phyloP scores from a whole-genome alignment of 257 asterid genomes.

The Nicotiana noctiflora region DNA sequence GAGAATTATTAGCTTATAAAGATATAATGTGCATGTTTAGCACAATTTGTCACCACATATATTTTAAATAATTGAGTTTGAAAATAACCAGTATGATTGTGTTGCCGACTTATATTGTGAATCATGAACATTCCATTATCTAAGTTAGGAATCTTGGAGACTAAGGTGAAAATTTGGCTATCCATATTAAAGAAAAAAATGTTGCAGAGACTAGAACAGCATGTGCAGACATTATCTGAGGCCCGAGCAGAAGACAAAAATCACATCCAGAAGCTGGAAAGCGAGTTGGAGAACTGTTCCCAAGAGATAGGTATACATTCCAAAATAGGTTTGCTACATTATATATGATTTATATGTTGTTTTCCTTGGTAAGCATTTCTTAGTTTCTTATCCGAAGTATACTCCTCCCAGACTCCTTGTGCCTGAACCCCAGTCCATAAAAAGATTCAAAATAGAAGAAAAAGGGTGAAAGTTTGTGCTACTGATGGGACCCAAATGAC shows the following conservation, averaged over 20 bases:
- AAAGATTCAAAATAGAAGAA: background rate
- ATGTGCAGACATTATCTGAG: conserved; percentile 54
- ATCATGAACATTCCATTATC: background rate
- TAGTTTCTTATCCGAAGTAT: background rate
- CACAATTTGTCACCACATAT: background rate
- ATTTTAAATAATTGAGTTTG: background rate
- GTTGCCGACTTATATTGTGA: background rate
- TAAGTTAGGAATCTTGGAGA: background rate
- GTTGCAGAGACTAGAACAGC: conserved; percentile 64
- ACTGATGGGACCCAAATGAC: background rate
- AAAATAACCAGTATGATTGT: background rate
- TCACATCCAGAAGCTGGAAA: conserved; percentile 63
- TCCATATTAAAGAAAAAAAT: background rate
- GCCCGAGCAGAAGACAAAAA: conserved; percentile 64
- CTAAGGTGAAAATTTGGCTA: background rate
- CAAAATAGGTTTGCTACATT: background rate
- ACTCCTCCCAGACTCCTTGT: background rate
- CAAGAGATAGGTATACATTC: conserved; percentile 77
- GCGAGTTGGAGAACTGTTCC: conserved; percentile 67
- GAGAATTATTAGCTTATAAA: background rate
- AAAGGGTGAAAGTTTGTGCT: background rate
- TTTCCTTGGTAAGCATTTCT: background rate
- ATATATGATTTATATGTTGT: background rate
- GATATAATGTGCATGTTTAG: background rate
- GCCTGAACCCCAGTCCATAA: background rate